These are phyloP conservation scores for Pseudogymnoascus verrucosus DNA, from an alignment of 2,329 filamentous ascomycete genomes.

Conservation along the genomic window DNA sequence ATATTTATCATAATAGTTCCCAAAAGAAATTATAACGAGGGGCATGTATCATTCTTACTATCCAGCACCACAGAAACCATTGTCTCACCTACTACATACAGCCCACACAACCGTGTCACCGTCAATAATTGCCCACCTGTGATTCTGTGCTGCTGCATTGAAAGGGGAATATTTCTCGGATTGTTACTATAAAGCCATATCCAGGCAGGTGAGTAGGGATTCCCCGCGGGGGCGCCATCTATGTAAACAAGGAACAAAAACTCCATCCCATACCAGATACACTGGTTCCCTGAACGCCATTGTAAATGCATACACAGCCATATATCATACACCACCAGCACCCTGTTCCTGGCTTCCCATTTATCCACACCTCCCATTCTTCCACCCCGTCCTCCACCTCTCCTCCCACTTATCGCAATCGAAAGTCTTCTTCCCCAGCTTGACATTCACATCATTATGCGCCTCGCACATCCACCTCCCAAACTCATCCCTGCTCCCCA, in stretches of 20 bases:
- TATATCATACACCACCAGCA: conserved; percentile 4
- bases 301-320: not conserved
- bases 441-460: conserved; percentile 80
- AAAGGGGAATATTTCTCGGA: not conserved
- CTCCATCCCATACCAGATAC: not conserved
- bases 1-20: not conserved
- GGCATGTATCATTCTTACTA: not conserved
- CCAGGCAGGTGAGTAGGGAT: not conserved
- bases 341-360: not conserved
- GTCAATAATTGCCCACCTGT: not conserved
- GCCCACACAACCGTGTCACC: not conserved
- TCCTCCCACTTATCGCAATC: conserved; percentile 89
- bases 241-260: not conserved
- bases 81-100: not conserved
- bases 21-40: not conserved
- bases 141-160: not conserved
- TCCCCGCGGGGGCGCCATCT: not conserved
- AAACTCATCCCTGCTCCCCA: conserved; percentile 58
- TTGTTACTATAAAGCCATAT: not conserved
- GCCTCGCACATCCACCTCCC: conserved; percentile 77
- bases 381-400: conserved; percentile 88
- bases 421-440: conserved; percentile 84
- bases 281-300: not conserved
- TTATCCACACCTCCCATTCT: conserved; percentile 40
- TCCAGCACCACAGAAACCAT: not conserved